These are phyloP conservation scores for Heterobasidion parviporum DNA, from an alignment of 1,284 basidiomycete genomes.

Conservation along the genomic window DNA sequence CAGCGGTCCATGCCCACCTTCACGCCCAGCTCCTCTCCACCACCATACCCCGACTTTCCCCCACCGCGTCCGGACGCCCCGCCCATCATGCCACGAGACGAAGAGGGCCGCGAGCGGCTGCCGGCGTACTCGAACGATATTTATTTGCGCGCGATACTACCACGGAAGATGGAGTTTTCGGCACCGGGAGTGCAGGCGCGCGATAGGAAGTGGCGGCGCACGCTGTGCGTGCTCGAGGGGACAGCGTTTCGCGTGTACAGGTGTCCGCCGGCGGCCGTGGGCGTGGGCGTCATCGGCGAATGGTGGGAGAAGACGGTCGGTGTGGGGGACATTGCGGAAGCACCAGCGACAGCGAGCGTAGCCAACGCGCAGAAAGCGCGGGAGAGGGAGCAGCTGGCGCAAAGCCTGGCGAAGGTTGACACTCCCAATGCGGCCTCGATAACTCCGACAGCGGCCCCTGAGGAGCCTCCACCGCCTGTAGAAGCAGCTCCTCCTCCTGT, in stretches of 20 bases:
- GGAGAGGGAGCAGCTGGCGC: conserved; percentile 9
- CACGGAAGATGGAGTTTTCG: conserved; percentile 92
- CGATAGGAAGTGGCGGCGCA: conserved; percentile 88
- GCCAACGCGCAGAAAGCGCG: conserved; percentile 15
- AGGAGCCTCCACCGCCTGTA: background rate
- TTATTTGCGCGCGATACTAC: conserved; percentile 79
- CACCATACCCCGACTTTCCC: conserved; percentile 36
- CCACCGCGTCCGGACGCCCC: conserved; percentile 16
- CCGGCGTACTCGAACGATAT: conserved; percentile 81
- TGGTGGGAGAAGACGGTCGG: conserved; percentile 76
- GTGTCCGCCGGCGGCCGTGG: conserved; percentile 39
- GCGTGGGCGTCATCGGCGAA: conserved; percentile 46
- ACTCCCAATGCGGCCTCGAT: background rate
- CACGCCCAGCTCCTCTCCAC: conserved; percentile 35
- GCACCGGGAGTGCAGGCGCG: conserved; percentile 80
- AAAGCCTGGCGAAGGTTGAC: conserved; percentile 14
- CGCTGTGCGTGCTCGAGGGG: conserved; percentile 88
- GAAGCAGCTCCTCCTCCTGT: background rate
- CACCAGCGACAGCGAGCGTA: conserved; percentile 12
- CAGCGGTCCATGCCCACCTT: conserved; percentile 54
- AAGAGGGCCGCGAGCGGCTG: conserved; percentile 78
- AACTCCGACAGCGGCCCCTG: background rate
- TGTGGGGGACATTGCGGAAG: conserved; percentile 43
- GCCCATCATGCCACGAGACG: conserved; percentile 35
- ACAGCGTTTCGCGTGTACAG: conserved; percentile 85